Evolutionary conservation across 257 asterid genomes (phyloP).

Genomic region (Solanum appendiculatum): DNA sequence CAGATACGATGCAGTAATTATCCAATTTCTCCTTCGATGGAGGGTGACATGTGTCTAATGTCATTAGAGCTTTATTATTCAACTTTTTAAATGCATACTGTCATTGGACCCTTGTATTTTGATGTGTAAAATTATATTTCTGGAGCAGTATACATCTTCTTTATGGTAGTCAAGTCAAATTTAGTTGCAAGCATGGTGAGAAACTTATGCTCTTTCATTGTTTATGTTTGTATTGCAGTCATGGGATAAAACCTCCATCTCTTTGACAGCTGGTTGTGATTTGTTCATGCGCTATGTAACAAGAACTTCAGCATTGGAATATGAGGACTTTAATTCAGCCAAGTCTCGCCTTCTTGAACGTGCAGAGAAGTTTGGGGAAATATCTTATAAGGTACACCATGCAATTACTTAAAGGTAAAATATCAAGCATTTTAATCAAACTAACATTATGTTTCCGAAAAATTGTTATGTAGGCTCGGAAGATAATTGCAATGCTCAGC

Average conservation of each 20-base stretch:
- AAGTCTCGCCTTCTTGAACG: constrained; percentile 83
- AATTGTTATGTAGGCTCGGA: constrained; percentile 49
- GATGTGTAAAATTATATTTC: neutral
- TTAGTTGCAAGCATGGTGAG: neutral
- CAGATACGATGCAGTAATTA: neutral
- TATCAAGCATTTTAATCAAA: neutral
- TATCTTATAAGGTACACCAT: constrained; percentile 60
- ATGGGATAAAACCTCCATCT: constrained; percentile 95
- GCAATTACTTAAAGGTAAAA: neutral
- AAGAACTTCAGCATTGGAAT: constrained; percentile 83
- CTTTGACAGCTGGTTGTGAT: constrained; percentile 91
- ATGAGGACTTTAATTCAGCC: constrained; percentile 80
- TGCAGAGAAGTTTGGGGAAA: constrained; percentile 93
- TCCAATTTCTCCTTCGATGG: neutral
- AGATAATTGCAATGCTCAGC: constrained; percentile 70
- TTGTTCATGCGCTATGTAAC: constrained; percentile 88
- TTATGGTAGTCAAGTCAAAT: neutral
- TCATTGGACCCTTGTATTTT: neutral
- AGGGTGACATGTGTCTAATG: neutral
- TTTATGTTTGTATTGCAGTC: constrained; percentile 34
- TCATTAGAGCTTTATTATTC: neutral
- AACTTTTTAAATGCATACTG: neutral
- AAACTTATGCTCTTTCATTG: neutral
- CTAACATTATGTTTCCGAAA: neutral
- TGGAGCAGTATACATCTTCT: neutral